phyloP scores from a whole-genome alignment of 1,139 yeast species.

The Blastobotrys proliferans region DNA sequence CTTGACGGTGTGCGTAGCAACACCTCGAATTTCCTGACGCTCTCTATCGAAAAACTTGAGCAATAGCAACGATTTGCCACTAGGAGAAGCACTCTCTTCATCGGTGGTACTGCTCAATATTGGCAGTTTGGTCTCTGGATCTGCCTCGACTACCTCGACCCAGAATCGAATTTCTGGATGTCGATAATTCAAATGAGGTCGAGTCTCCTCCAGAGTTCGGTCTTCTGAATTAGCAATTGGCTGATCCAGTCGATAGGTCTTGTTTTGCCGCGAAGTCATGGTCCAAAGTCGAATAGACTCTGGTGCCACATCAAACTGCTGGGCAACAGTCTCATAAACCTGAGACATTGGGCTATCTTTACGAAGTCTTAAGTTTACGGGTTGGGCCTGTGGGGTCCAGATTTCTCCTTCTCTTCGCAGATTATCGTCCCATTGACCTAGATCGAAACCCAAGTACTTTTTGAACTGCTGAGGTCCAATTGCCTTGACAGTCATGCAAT shows the following conservation, averaged over 20 bases:
- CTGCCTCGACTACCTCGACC: constrained; percentile 39
- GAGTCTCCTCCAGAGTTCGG: constrained; percentile 44
- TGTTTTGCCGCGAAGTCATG: constrained; percentile 66
- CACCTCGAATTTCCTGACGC: constrained; percentile 53
- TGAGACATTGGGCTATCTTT: constrained; percentile 54
- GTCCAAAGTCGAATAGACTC: constrained; percentile 56
- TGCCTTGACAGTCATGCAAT: constrained; percentile 60
- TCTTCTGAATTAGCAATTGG: constrained; percentile 42
- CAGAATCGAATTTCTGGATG: constrained; percentile 41
- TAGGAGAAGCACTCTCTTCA: neutral
- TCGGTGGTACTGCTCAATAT: neutral
- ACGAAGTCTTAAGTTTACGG: constrained; percentile 50
- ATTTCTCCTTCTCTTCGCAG: constrained; percentile 25
- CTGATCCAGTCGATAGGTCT: constrained; percentile 62
- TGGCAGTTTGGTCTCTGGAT: constrained; percentile 6
- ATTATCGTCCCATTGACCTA: constrained; percentile 42
- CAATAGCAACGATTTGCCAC: constrained; percentile 46
- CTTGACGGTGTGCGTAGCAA: constrained; percentile 59
- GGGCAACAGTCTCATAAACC: constrained; percentile 49
- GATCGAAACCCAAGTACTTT: constrained; percentile 69
- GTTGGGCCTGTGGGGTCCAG: constrained; percentile 39
- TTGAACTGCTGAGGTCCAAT: constrained; percentile 51
- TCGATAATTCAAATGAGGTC: constrained; percentile 26
- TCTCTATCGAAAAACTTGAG: constrained; percentile 65
- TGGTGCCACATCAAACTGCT: constrained; percentile 40